These are phyloP conservation scores for Sodiomyces alkalinus DNA, from an alignment of 2,329 filamentous ascomycete genomes.

Conservation along the genomic window DNA sequence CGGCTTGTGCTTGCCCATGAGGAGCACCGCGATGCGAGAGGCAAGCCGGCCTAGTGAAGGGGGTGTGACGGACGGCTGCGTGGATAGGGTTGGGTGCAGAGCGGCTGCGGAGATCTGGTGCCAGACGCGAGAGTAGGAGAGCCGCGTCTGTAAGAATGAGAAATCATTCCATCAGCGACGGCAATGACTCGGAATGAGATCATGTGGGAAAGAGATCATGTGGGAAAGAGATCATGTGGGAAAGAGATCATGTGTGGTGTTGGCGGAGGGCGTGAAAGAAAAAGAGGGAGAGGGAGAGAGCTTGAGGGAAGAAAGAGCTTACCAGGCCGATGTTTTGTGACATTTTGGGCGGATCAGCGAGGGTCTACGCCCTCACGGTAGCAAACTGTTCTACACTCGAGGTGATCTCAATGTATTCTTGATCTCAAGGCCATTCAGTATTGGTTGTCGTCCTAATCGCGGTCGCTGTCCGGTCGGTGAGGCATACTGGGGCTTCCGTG, in stretches of 20 bases:
- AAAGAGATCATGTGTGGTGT: too few relatives aligned
- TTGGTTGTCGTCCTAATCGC: too few relatives aligned
- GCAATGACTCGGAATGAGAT: too few relatives aligned
- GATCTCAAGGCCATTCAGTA: too few relatives aligned
- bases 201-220: background rate
- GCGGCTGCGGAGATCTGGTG: constrained; percentile 65
- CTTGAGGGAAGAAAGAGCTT: constrained; percentile 14
- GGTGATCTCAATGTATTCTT: constrained; percentile 3
- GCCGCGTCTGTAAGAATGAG: constrained; percentile 52
- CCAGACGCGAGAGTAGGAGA: constrained; percentile 94
- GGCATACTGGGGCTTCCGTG: background rate
- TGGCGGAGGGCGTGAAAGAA: too few relatives aligned
- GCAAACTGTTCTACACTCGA: background rate
- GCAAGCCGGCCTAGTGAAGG: constrained; percentile 84
- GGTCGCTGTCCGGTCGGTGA: background rate
- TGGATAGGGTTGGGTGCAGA: constrained; percentile 46
- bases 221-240: constrained; percentile 1
- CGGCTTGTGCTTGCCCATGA: constrained; percentile 99
- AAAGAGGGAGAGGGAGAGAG: constrained; percentile 1
- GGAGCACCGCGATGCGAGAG: constrained; percentile 66
- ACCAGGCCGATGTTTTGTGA: constrained; percentile 69
- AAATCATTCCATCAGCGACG: background rate
- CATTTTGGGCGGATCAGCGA: constrained; percentile 34
- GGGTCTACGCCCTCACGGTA: constrained; percentile 9
- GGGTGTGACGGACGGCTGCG: constrained; percentile 39